A percentile compares a stretch with the other conserved stretches of the same genome.
These are phyloP conservation scores for Moniliophthora roreri DNA, from an alignment of 1,284 basidiomycete species.

Conservation along the genomic window DNA sequence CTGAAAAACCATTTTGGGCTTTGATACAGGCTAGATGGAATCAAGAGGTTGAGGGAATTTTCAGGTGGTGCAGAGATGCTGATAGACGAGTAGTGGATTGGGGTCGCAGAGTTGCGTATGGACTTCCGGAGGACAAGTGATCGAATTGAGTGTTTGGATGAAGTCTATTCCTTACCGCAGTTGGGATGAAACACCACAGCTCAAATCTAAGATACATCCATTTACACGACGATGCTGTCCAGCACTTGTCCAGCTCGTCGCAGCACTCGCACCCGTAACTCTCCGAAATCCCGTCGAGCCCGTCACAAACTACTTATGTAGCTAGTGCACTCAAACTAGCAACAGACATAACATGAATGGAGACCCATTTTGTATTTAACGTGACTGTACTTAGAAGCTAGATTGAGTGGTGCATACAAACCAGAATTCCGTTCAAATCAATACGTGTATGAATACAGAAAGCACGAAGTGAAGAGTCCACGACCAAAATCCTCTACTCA, in stretches of 20 bases:
- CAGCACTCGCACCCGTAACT: too few relatives aligned
- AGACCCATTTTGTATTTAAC: too few relatives aligned
- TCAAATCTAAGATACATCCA: too few relatives aligned
- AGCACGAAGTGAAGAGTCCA: conserved; percentile 2
- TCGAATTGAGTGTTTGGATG: neutral
- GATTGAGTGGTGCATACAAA: neutral
- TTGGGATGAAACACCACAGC: too few relatives aligned
- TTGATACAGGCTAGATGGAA: conserved; percentile 54
- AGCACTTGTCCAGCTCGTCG: too few relatives aligned
- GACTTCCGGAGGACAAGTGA: neutral
- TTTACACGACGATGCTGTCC: too few relatives aligned
- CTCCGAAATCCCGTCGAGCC: too few relatives aligned
- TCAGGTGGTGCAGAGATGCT: conserved; percentile 38
- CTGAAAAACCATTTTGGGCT: conserved; percentile 39
- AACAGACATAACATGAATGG: too few relatives aligned
- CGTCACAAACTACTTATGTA: too few relatives aligned
- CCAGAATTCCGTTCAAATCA: neutral
- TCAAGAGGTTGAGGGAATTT: conserved; percentile 42
- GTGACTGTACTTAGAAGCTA: too few relatives aligned
- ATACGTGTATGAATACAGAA: neutral
- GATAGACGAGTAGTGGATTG: conserved; percentile 42
- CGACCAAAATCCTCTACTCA: conserved; percentile 17
- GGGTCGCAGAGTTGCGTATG: conserved; percentile 31
- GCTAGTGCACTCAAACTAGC: too few relatives aligned
- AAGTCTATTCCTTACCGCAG: too few relatives aligned